These are phyloP conservation scores for Trametes villosa DNA, from an alignment of 768 basidiomycete species.

Conservation along the genomic window DNA sequence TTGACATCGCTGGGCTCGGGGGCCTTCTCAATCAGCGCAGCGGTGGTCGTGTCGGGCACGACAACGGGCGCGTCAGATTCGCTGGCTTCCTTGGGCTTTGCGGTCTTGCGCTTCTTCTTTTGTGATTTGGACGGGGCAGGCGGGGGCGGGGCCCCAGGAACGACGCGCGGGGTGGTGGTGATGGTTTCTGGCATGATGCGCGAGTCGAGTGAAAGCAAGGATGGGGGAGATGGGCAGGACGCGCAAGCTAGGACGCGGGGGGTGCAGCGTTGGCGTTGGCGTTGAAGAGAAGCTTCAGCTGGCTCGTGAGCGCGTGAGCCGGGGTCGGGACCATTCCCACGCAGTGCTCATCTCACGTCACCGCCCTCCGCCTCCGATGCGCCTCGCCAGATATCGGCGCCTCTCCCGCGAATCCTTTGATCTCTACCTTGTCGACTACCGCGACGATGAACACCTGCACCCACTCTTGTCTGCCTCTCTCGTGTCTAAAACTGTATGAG, in stretches of 20 bases:
- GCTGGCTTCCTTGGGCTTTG: conserved; percentile 43
- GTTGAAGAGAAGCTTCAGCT: conserved; percentile 1
- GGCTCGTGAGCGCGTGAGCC: neutral
- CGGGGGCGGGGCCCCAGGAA: conserved; percentile 80
- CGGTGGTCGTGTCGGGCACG: conserved; percentile 50
- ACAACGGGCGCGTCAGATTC: conserved; percentile 52
- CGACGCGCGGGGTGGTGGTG: conserved; percentile 49
- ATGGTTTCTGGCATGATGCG: conserved; percentile 41
- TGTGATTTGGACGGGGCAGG: conserved; percentile 57
- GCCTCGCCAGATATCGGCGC: neutral
- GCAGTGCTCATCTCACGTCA: conserved; percentile 18
- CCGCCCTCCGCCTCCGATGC: neutral
- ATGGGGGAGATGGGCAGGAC: conserved; percentile 4
- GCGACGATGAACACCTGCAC: too few species aligned
- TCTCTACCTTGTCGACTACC: neutral
- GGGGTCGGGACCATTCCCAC: conserved; percentile 22
- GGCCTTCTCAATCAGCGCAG: conserved; percentile 52
- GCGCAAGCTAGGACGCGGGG: conserved; percentile 2
- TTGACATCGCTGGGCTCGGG: conserved; percentile 52
- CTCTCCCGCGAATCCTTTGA: neutral
- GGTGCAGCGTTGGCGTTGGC: conserved; percentile 8
- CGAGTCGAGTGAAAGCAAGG: neutral
- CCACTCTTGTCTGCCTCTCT: too few species aligned
- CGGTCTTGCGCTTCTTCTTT: conserved; percentile 70
- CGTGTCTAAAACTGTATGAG: too few species aligned